Conservation (phyloP, 2,329 filamentous ascomycete genomes). For the Chalaropsis ovoidea region DNA sequence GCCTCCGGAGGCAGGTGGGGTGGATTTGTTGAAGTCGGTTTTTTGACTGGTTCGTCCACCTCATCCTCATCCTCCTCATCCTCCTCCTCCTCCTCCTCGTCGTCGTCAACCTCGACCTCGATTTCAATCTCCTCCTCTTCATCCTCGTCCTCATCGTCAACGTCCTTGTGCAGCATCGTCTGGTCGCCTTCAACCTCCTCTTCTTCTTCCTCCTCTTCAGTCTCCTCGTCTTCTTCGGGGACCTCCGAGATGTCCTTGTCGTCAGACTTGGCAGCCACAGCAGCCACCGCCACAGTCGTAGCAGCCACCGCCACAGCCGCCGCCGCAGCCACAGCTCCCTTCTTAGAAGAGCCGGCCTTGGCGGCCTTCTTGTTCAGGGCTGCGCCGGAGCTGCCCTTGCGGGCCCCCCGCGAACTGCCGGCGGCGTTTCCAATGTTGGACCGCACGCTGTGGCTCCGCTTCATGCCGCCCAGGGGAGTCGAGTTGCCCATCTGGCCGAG, state of each 20-base stretch:
- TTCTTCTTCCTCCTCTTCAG: conserved; percentile 12
- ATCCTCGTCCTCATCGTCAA: conserved; percentile 7
- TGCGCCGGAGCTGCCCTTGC: conserved; percentile 62
- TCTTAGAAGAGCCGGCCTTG: conserved; percentile 18
- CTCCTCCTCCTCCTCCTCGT: conserved; percentile 41
- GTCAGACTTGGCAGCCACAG: conserved; percentile 1
- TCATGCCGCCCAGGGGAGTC: conserved; percentile 52
- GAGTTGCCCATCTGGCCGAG: conserved; percentile 83
- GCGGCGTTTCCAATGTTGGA: conserved; percentile 29
- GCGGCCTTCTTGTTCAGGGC: conserved; percentile 34
- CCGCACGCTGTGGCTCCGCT: conserved; percentile 69
- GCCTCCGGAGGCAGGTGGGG: no score
- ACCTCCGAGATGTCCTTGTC: conserved; percentile 3
- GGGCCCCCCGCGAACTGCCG: conserved; percentile 35
- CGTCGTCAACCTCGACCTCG: conserved; percentile 32
- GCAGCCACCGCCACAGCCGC: conserved; percentile 5
- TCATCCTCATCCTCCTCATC: no score
- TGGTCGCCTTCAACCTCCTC: conserved; percentile 30
- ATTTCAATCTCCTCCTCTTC: conserved; percentile 17
- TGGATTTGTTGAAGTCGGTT: no score
- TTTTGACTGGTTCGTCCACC: conserved; percentile 29
- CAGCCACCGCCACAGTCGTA: not conserved
- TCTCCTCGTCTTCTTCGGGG: conserved; percentile 19
- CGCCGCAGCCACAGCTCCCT: conserved; percentile 17
- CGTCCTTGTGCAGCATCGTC: conserved; percentile 49